Percentiles rank a stretch among this genome's conserved stretches.
Conservation (phyloP, 2,329 filamentous ascomycete genomes). For the Talaromyces rugulosus region DNA sequence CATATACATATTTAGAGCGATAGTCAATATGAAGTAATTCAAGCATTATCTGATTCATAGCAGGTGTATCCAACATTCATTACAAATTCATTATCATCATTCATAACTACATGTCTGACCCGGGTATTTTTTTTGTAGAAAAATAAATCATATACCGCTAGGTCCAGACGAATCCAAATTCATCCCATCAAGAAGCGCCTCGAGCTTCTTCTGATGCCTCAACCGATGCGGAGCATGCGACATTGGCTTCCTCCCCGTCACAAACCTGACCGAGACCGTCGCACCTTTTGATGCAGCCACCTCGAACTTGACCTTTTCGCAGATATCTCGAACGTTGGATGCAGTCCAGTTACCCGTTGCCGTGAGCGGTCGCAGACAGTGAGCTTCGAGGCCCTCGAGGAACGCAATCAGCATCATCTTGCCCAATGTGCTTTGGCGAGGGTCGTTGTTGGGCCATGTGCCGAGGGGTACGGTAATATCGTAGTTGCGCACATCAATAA, state of each 20-base stretch:
- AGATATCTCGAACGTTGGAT: constrained; percentile 32
- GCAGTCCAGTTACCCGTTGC: constrained; percentile 28
- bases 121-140: no score
- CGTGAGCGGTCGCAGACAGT: constrained; percentile 34
- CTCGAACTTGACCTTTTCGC: constrained; percentile 35
- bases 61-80: no score
- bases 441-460: constrained; percentile 31
- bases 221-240: constrained; percentile 4
- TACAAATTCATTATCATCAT: neutral
- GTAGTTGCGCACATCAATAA: constrained; percentile 38
- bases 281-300: constrained; percentile 25
- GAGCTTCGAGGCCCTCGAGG: constrained; percentile 38
- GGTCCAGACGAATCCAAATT: neutral
- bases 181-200: neutral
- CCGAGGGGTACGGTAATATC: constrained; percentile 36
- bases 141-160: no score
- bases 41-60: neutral
- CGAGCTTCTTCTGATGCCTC: neutral
- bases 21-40: neutral
- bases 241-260: constrained; percentile 28
- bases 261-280: constrained; percentile 23
- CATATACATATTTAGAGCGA: neutral
- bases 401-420: constrained; percentile 40
- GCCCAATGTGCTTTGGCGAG: constrained; percentile 31
- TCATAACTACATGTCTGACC: neutral